Conservation (phyloP, 331 rosid genomes). For the Dryas integrifolia region DNA sequence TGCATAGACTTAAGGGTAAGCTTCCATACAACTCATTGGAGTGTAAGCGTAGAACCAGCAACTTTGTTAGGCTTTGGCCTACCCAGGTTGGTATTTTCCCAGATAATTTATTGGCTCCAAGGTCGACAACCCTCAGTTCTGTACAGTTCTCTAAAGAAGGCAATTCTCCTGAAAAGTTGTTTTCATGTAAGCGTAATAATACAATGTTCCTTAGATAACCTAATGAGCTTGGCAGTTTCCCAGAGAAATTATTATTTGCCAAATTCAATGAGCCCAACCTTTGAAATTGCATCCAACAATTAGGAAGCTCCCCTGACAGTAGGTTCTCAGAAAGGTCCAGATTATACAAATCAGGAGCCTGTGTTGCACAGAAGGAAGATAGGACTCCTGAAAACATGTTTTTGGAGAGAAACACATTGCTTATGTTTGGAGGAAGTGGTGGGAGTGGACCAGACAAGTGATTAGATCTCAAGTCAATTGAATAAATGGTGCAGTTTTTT, state of each 20-base stretch:
- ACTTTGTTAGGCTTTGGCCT: constrained; percentile 21
- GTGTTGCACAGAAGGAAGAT: constrained; percentile 12
- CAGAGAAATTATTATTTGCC: constrained; percentile 34
- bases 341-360: neutral
- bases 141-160: constrained; percentile 28
- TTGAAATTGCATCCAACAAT: constrained; percentile 25
- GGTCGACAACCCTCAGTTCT: constrained; percentile 22
- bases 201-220: neutral
- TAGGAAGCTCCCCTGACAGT: constrained; percentile 21
- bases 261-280: neutral
- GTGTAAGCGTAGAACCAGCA: constrained; percentile 28
- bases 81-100: constrained; percentile 39
- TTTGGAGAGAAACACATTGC: neutral
- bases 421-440: neutral
- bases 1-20: constrained; percentile 34
- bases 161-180: constrained; percentile 23
- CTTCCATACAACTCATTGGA: constrained; percentile 27
- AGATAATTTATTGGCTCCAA: constrained; percentile 33
- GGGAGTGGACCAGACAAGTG: constrained; percentile 23
- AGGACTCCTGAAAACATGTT: constrained; percentile 25
- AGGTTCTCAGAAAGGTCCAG: constrained; percentile 28
- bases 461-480: constrained; percentile 24
- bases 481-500: neutral
- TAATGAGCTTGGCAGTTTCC: constrained; percentile 30
- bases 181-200: constrained; percentile 19